A percentile compares a stretch with the other conserved stretches of the same genome.
phyloP scores from a whole-genome alignment of 768 basidiomycete genomes.

The Tephrocybe sp. region DNA sequence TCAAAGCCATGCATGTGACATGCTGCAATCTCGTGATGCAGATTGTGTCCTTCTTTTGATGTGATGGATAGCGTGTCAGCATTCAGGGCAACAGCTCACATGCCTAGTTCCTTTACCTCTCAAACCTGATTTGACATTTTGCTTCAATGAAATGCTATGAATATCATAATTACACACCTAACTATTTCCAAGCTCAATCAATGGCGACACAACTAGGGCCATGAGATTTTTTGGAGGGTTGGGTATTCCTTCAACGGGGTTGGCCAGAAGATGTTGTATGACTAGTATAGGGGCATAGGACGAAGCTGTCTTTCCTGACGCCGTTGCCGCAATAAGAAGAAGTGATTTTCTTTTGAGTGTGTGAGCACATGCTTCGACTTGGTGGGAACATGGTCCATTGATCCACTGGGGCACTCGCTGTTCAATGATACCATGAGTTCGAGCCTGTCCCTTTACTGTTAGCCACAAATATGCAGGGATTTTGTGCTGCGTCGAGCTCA shows the following conservation, averaged over 20 bases:
- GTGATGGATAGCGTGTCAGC: slow-evolving; percentile 17
- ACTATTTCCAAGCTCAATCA: slow-evolving; percentile 24
- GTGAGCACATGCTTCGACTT: slow-evolving; percentile 21
- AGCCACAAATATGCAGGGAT: slow-evolving; percentile 13
- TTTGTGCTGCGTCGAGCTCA: slow-evolving; percentile 3
- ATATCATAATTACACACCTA: slow-evolving; percentile 15
- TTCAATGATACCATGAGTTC: slow-evolving; percentile 16
- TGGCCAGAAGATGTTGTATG: slow-evolving; percentile 13
- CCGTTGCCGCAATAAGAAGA: slow-evolving; percentile 20
- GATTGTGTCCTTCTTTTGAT: slow-evolving; percentile 14
- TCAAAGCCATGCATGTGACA: too few species aligned
- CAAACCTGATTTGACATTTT: slow-evolving; percentile 8
- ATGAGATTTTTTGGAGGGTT: slow-evolving; percentile 11
- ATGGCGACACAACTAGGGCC: slow-evolving; percentile 22
- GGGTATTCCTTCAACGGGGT: slow-evolving; percentile 10
- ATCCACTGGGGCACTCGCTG: slow-evolving; percentile 17
- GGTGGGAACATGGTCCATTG: slow-evolving; percentile 14
- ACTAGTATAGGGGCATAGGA: slow-evolving; percentile 18
- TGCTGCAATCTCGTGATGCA: slow-evolving; percentile 18
- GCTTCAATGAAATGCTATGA: neutral
- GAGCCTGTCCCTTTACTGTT: slow-evolving; percentile 8
- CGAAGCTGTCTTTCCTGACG: slow-evolving; percentile 20
- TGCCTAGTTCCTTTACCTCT: slow-evolving; percentile 18
- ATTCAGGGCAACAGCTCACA: slow-evolving; percentile 18
- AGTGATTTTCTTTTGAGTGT: slow-evolving; percentile 16